phyloP scores from a whole-genome alignment of 2,329 filamentous ascomycete species.

The Fusarium domesticum region DNA sequence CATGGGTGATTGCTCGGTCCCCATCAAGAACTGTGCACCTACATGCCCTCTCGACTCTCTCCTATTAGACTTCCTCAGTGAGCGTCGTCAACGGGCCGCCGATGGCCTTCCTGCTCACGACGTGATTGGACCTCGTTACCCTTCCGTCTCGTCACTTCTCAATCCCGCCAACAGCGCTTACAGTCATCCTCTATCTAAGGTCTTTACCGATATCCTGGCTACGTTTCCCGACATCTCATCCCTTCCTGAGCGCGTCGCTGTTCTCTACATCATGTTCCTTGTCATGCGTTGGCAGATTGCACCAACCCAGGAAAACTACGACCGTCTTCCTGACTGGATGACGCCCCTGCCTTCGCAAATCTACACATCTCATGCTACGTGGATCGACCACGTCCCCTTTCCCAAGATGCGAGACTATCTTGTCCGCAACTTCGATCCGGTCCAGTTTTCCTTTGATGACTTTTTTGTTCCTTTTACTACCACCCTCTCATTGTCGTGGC shows the following conservation, averaged over 20 bases:
- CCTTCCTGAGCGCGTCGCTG: conserved; percentile 79
- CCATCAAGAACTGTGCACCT: conserved; percentile 59
- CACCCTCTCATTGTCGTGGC: conserved; percentile 78
- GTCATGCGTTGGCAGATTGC: conserved; percentile 82
- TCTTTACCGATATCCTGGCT: conserved; percentile 79
- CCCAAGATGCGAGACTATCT: conserved; percentile 71
- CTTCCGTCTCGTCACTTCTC: conserved; percentile 73
- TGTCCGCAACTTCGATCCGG: conserved; percentile 46
- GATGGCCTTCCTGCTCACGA: conserved; percentile 63
- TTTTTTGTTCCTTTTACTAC: conserved; percentile 82
- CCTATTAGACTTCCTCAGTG: conserved; percentile 74
- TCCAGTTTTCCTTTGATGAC: conserved; percentile 66
- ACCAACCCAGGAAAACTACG: conserved; percentile 75
- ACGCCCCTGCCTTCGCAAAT: conserved; percentile 66
- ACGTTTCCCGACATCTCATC: conserved; percentile 77
- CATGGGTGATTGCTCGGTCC: conserved; percentile 25
- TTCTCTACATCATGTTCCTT: conserved; percentile 83
- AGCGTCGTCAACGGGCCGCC: conserved; percentile 62
- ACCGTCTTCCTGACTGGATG: conserved; percentile 71
- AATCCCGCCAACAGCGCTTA: conserved; percentile 62
- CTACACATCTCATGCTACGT: conserved; percentile 67
- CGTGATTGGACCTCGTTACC: conserved; percentile 73
- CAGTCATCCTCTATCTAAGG: conserved; percentile 75
- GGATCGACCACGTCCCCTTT: conserved; percentile 82
- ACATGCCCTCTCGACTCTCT: conserved; percentile 77